Evolutionary conservation across 148 eudicot species (phyloP), one percentile per base, ranked within the genome.

Genomic region (Persicaria tinctoria): DNA sequence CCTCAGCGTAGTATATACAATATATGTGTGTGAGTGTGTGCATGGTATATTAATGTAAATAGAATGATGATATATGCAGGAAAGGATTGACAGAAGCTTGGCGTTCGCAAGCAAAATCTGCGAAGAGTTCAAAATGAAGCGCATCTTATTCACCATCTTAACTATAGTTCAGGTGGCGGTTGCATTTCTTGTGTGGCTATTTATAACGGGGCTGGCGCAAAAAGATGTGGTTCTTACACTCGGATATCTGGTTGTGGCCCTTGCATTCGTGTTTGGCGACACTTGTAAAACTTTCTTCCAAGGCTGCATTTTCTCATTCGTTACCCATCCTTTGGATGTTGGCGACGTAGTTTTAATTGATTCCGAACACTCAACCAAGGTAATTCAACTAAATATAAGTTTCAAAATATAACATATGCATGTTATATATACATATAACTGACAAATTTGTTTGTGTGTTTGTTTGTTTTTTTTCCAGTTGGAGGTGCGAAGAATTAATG

Each of bases 401-500:
- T 20, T 0, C 23, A 20, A 20, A 20, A 20, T 20, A 20, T 20
- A 20, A 20, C 23, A 20, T 20, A 20, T 20, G 23, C 23, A 20
- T 20, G 23, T 20, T 20, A 20, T 20, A 20, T 20, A 20, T 20
- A 20, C 23, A 20, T 20, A 20, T 20, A 20, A 20, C 23, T 20
- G 23, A 20, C 23, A 20, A 20, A n/a, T 53, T 14, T 0, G 2
- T 11, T 11, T 1, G 14, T 54, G 6, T 49, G 7, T 6, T n/a
- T n/a, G n/a, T 20, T 20, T 12, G 0, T n/a, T n/a, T 12, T 32
- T 16, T 11, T 63, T 32, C 4, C 46, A 63, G 46, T 32, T 63
- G 46, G 69, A 63, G 69, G 69, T 63, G 69, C 32, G 38, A 38
- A 12, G 38, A 63, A 63, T 63, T 13, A 63, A 27, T n/a, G 38